Evolutionary conservation across 495 filamentous ascomycete species (phyloP).

Genomic region (Penicillium soppii): DNA sequence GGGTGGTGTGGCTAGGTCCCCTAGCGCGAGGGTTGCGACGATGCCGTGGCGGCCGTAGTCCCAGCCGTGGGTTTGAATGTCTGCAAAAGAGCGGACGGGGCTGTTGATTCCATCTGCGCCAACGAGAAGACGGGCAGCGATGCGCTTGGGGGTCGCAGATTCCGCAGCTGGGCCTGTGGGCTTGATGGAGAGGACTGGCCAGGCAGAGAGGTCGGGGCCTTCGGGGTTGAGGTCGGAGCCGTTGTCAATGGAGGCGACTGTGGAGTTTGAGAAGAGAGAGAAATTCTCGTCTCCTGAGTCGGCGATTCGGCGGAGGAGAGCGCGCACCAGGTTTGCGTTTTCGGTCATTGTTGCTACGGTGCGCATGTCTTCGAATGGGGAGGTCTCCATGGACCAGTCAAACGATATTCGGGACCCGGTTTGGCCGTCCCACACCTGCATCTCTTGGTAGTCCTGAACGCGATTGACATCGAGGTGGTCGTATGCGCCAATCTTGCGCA

Average conservation of each 20-base stretch:
- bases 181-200: constrained; percentile 77
- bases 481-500: constrained; percentile 84
- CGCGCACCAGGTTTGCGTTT: constrained; percentile 83
- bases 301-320: constrained; percentile 66
- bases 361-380: constrained; percentile 43
- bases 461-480: constrained; percentile 64
- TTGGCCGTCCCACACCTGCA: constrained; percentile 97
- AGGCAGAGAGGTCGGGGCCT: constrained; percentile 73
- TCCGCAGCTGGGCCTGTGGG: constrained; percentile 35
- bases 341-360: constrained; percentile 96
- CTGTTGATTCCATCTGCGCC: constrained; percentile 95
- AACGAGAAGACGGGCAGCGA: constrained; percentile 81
- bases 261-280: constrained; percentile 69
- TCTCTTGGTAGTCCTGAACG: constrained; percentile 86
- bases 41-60: constrained; percentile 90
- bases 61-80: constrained; percentile 83
- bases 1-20: constrained; percentile 37
- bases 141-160: constrained; percentile 34
- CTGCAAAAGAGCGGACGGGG: constrained; percentile 86
- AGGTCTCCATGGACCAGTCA: constrained; percentile 61
- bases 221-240: constrained; percentile 60
- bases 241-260: constrained; percentile 72
- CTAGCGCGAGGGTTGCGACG: constrained; percentile 80
- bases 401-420: constrained; percentile 85
- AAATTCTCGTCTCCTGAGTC: constrained; percentile 61